A percentile compares a stretch with the other conserved stretches of the same genome.
Evolutionary conservation across 257 asterid species (phyloP).

Genomic region (Forsythia viridissima): DNA sequence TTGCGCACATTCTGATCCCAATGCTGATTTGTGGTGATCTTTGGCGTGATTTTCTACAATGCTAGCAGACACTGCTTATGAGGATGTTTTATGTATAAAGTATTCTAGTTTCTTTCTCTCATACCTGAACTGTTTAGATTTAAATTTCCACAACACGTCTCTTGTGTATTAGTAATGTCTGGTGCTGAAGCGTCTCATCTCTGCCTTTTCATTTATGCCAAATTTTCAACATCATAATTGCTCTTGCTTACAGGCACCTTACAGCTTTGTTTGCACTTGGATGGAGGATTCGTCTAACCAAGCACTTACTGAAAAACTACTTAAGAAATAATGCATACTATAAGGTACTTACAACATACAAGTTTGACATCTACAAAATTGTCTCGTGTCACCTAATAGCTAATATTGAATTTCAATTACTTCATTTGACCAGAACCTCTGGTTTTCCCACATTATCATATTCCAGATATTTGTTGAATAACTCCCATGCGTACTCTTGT

Average conservation of each 20-base stretch:
- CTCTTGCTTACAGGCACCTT: conserved; percentile 62
- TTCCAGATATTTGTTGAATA: conserved; percentile 10
- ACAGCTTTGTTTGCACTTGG: conserved; percentile 93
- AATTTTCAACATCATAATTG: neutral
- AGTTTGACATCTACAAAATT: conserved; percentile 3
- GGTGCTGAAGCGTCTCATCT: conserved; percentile 13
- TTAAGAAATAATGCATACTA: conserved; percentile 87
- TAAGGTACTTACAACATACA: conserved; percentile 55
- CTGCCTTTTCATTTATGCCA: conserved; percentile 4
- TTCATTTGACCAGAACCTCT: conserved; percentile 7
- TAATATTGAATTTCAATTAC: conserved; percentile 14
- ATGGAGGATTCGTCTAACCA: conserved; percentile 97
- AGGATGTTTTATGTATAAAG: neutral
- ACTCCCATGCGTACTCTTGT: conserved; percentile 7
- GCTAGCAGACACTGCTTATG: conserved; percentile 7
- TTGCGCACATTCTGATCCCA: neutral
- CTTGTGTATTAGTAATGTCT: conserved; percentile 2
- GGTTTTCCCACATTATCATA: conserved; percentile 3
- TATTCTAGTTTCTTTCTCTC: neutral
- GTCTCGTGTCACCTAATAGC: neutral
- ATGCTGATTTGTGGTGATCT: conserved; percentile 10
- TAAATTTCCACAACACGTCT: neutral
- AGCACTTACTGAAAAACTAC: conserved; percentile 79
- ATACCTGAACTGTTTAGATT: conserved; percentile 5
- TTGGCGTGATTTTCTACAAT: neutral